Percentiles rank a stretch among this genome's conserved stretches.
phyloP scores from a whole-genome alignment of 2,329 filamentous ascomycete genomes.

The Aciculosporium take region DNA sequence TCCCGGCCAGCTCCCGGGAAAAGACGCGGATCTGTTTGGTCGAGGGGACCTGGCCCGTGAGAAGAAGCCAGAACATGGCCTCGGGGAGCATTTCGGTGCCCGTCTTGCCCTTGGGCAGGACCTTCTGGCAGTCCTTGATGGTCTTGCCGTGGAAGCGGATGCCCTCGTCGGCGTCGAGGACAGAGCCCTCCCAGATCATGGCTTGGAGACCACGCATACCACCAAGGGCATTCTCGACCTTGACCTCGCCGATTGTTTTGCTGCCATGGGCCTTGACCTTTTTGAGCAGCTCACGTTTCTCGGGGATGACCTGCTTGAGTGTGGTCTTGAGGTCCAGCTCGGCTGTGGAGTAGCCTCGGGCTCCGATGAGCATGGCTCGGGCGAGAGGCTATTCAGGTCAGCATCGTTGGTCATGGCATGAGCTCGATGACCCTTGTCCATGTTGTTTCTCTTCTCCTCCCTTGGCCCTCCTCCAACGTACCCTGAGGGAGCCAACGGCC shows the following conservation, averaged over 20 bases:
- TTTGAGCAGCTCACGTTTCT: conserved; percentile 84
- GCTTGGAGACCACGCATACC: conserved; percentile 96
- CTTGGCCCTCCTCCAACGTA: conserved; percentile 22
- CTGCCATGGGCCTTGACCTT: conserved; percentile 76
- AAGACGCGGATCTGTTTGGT: conserved; percentile 67
- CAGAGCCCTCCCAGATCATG: conserved; percentile 98
- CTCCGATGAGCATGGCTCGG: conserved; percentile 17
- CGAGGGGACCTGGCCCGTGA: conserved; percentile 84
- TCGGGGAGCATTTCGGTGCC: conserved; percentile 97
- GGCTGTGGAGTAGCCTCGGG: conserved; percentile 54
- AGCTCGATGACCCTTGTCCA: background rate
- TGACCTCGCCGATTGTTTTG: conserved; percentile 81
- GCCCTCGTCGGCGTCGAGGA: conserved; percentile 89
- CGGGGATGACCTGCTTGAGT: conserved; percentile 71
- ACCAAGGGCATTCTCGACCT: conserved; percentile 84
- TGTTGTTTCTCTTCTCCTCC: background rate
- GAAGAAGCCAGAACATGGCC: conserved; percentile 97
- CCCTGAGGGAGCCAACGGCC: conserved; percentile 50
- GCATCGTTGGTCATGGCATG: background rate
- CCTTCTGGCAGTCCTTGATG: conserved; percentile 93
- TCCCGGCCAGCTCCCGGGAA: conserved; percentile 74
- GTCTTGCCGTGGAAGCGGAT: conserved; percentile 97
- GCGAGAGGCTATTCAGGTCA: conserved; percentile 7
- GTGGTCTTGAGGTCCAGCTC: conserved; percentile 86
- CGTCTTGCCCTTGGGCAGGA: conserved; percentile 80